These are phyloP conservation scores for Spirogloea muscicola DNA, from an alignment of 139 green algal species.

Conservation along the genomic window DNA sequence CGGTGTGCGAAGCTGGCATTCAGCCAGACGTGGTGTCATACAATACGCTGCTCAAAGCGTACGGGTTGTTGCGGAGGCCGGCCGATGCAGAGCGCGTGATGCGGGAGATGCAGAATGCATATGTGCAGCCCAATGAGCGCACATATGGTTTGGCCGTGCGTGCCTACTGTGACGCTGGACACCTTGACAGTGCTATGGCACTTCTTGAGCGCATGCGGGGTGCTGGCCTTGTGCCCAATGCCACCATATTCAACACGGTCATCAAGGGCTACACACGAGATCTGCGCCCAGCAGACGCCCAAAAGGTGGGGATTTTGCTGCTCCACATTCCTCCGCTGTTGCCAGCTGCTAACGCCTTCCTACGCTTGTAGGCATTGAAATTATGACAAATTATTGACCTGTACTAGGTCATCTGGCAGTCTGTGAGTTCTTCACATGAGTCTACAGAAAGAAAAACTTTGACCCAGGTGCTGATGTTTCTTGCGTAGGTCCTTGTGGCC, in stretches of 20 bases:
- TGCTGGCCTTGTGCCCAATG: conserved; percentile 4
- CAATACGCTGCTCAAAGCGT: conserved; percentile 36
- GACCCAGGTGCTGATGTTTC: too few relatives aligned
- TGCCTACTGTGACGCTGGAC: conserved; percentile 9
- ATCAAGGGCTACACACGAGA: conserved; percentile 17
- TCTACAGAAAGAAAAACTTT: too few relatives aligned
- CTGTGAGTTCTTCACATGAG: too few relatives aligned
- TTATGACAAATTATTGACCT: too few relatives aligned
- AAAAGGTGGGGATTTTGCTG: too few relatives aligned
- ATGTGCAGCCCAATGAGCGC: conserved; percentile 6
- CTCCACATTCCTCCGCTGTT: too few relatives aligned
- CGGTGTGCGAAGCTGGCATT: too few relatives aligned
- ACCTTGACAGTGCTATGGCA: neutral
- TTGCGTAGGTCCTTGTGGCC: conserved; percentile 14
- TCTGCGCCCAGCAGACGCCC: neutral
- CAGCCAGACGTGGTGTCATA: conserved; percentile 29
- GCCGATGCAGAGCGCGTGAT: conserved; percentile 14
- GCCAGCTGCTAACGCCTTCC: too few relatives aligned
- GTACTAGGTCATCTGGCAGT: too few relatives aligned
- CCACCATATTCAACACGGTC: conserved; percentile 31
- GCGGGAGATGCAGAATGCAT: conserved; percentile 12
- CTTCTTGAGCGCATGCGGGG: conserved; percentile 3
- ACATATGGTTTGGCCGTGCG: conserved; percentile 19
- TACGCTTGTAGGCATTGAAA: too few relatives aligned
- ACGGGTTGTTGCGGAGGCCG: neutral